These are phyloP conservation scores for Xerocomellus intermedius DNA, from an alignment of 768 basidiomycete genomes.

Conservation along the genomic window DNA sequence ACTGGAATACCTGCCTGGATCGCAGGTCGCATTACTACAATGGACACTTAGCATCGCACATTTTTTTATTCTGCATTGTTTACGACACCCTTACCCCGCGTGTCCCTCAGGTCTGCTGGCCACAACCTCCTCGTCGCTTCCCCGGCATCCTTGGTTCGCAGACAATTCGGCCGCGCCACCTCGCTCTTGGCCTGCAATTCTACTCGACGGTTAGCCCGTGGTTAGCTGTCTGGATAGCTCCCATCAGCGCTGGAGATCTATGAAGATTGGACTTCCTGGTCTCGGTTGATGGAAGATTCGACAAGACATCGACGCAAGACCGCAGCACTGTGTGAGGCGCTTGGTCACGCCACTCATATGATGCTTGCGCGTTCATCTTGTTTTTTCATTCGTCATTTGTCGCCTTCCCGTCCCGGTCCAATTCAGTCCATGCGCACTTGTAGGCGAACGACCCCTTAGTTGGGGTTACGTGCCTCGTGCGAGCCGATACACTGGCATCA, in stretches of 20 bases:
- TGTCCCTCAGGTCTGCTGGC: slow-evolving; percentile 26
- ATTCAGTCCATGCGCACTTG: slow-evolving; percentile 54
- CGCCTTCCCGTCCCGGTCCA: slow-evolving; percentile 46
- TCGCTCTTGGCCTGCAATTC: slow-evolving; percentile 31
- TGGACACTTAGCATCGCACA: slow-evolving; percentile 40
- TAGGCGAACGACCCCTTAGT: slow-evolving; percentile 76
- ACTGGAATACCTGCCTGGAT: slow-evolving; percentile 55
- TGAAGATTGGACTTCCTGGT: slow-evolving; percentile 53
- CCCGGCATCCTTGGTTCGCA: slow-evolving; percentile 19
- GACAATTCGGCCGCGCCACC: slow-evolving; percentile 58
- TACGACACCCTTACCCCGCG: slow-evolving; percentile 32
- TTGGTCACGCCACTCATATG: slow-evolving; percentile 44
- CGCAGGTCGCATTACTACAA: slow-evolving; percentile 55
- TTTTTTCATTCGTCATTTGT: slow-evolving; percentile 39
- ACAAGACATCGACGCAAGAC: slow-evolving; percentile 75
- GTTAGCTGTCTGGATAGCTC: slow-evolving; percentile 29
- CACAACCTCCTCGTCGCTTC: slow-evolving; percentile 9
- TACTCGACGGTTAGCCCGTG: slow-evolving; percentile 40
- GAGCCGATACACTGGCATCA: slow-evolving; percentile 72
- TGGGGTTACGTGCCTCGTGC: slow-evolving; percentile 80
- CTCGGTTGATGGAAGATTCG: slow-evolving; percentile 49
- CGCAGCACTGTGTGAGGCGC: slow-evolving; percentile 54
- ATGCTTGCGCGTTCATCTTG: slow-evolving; percentile 50
- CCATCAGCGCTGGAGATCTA: slow-evolving; percentile 34
- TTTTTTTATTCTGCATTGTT: slow-evolving; percentile 43